Percentiles rank a stretch among this genome's conserved stretches.
Conservation (phyloP, 805 yeast genomes). For the Candida ipomoeae region DNA sequence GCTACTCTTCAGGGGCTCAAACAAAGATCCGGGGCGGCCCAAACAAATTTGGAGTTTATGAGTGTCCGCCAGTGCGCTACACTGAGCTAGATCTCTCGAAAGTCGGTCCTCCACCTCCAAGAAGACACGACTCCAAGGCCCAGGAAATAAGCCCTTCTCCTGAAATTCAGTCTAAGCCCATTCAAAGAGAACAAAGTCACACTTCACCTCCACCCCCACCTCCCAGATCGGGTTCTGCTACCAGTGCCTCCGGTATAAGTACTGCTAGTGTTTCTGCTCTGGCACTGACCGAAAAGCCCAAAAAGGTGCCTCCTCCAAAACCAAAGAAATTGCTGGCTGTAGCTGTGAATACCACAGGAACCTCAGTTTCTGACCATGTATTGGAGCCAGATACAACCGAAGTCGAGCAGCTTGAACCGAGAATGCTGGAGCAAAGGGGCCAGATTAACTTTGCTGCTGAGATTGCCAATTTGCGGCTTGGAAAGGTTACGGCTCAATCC, state of each 20-base stretch:
- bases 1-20: constrained; percentile 1
- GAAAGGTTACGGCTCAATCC: background rate
- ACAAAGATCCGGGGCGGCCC: background rate
- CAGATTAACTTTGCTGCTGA: constrained; percentile 26
- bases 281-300: constrained; percentile 9
- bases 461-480: constrained; percentile 17
- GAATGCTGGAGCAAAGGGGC: background rate
- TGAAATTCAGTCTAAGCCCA: too few species aligned
- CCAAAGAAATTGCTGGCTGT: constrained; percentile 26
- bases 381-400: background rate
- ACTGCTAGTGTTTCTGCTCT: background rate
- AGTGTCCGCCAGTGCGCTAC: constrained; percentile 12
- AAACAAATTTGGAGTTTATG: background rate
- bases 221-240: constrained; percentile 6
- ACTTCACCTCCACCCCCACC: constrained; percentile 8
- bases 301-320: constrained; percentile 41
- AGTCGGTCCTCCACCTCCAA: constrained; percentile 48
- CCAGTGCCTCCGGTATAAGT: background rate
- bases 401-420: constrained; percentile 3
- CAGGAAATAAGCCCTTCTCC: too few species aligned
- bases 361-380: background rate
- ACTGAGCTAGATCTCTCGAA: constrained; percentile 33
- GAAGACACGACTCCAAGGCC: constrained; percentile 5
- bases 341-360: constrained; percentile 5
- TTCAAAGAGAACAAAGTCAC: background rate